Evolutionary conservation across 192 early-diverging fungal species (phyloP).

Genomic region (Cladochytrium replicatum): DNA sequence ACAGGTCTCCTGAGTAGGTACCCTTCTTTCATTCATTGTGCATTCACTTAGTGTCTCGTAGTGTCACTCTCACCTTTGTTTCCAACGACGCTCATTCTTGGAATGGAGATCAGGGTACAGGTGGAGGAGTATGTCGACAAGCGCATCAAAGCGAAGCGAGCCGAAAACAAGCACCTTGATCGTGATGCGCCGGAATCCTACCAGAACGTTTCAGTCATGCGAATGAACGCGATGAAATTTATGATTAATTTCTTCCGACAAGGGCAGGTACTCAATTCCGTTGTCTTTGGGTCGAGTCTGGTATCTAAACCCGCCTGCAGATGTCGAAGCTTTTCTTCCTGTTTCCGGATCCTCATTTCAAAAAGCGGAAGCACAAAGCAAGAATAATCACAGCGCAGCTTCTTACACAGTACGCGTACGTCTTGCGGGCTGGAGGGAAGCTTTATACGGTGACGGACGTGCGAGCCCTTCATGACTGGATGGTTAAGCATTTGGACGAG

Average conservation of each 20-base stretch:
- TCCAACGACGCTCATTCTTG: slow-evolving; percentile 87
- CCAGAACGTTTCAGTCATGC: slow-evolving; percentile 93
- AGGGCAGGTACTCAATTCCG: slow-evolving; percentile 53
- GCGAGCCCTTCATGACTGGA: slow-evolving; percentile 87
- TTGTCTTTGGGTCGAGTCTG: neutral
- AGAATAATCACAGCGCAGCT: slow-evolving; percentile 86
- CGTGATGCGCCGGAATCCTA: slow-evolving; percentile 54
- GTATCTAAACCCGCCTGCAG: slow-evolving; percentile 20
- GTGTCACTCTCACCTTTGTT: slow-evolving; percentile 78
- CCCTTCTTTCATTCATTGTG: neutral
- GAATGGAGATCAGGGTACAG: slow-evolving; percentile 98
- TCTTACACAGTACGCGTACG: slow-evolving; percentile 95
- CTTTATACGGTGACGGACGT: slow-evolving; percentile 92
- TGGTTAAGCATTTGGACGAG: slow-evolving; percentile 84
- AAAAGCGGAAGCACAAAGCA: slow-evolving; percentile 96
- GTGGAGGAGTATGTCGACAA: slow-evolving; percentile 87
- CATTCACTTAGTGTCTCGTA: neutral
- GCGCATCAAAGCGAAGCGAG: slow-evolving; percentile 68
- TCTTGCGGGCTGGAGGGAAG: slow-evolving; percentile 77
- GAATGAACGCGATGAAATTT: slow-evolving; percentile 99
- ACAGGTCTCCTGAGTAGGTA: neutral
- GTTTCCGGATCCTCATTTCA: slow-evolving; percentile 99
- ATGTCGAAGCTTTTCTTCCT: slow-evolving; percentile 95
- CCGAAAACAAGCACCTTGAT: slow-evolving; percentile 24
- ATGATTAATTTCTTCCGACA: slow-evolving; percentile 95